Conservation (phyloP, 208 protist genomes). For the Leishmania braziliensis region DNA sequence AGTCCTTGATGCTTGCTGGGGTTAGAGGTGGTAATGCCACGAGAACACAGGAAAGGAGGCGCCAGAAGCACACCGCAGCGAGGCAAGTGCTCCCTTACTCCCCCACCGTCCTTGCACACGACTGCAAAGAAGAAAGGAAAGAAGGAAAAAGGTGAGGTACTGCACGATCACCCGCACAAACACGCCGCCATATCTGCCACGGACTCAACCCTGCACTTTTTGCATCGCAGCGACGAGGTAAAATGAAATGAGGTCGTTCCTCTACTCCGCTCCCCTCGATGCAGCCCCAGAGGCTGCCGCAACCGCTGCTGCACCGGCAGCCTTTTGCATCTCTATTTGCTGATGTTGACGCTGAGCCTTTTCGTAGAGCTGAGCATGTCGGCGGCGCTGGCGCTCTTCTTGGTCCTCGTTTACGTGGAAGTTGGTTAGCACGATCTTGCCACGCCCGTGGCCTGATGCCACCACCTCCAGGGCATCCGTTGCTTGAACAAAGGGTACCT, state of each 20-base stretch:
- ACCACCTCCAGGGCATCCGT: conserved; percentile 48
- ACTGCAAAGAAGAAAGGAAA: neutral
- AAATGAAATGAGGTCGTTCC: neutral
- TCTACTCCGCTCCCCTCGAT: neutral
- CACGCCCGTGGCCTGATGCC: conserved; percentile 47
- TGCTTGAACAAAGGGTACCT: conserved; percentile 51
- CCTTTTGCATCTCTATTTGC: conserved; percentile 11
- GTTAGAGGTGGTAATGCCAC: neutral
- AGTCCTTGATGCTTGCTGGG: neutral
- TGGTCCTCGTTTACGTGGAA: conserved; percentile 51
- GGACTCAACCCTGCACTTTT: neutral
- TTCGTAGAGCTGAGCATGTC: conserved; percentile 25
- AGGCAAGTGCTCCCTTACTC: neutral
- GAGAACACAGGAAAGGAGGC: too few species aligned
- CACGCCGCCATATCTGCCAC: neutral
- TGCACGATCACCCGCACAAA: neutral
- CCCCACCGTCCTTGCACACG: neutral
- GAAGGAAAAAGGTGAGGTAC: neutral
- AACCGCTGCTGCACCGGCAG: neutral
- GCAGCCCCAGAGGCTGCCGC: neutral
- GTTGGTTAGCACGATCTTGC: conserved; percentile 68
- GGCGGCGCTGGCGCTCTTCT: conserved; percentile 29
- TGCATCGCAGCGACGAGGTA: too few species aligned
- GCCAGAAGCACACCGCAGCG: neutral
- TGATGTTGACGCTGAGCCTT: conserved; percentile 30